These are phyloP conservation scores for Talaromyces pinophilus DNA, from an alignment of 2,329 filamentous ascomycete species.

Conservation along the genomic window DNA sequence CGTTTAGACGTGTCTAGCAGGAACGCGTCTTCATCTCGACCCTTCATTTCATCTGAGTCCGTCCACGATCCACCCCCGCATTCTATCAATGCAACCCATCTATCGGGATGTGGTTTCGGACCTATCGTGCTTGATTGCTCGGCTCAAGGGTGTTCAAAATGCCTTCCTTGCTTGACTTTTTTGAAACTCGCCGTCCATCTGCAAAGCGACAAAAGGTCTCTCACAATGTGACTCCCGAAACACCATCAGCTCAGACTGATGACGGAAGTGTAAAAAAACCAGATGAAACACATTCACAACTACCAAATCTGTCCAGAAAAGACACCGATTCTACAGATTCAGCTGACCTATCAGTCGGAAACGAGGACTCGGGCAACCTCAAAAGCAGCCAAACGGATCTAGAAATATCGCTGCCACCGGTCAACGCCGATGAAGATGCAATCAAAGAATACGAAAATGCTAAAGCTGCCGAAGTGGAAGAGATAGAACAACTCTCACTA, in stretches of 20 bases:
- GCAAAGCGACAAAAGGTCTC: slow-evolving; percentile 36
- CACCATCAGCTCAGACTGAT: neutral
- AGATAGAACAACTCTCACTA: slow-evolving; percentile 43
- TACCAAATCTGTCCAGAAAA: neutral
- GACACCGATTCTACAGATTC: slow-evolving; percentile 40
- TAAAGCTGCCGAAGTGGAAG: slow-evolving; percentile 55
- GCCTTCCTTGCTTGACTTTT: slow-evolving; percentile 40
- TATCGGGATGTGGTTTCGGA: neutral
- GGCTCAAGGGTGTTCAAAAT: neutral
- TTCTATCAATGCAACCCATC: neutral
- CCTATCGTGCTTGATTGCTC: neutral
- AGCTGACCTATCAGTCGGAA: slow-evolving; percentile 40
- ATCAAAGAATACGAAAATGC: slow-evolving; percentile 78
- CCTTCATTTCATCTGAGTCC: neutral
- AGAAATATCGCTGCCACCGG: slow-evolving; percentile 68
- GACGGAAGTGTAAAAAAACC: neutral
- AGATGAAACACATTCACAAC: neutral
- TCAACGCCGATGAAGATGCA: slow-evolving; percentile 68
- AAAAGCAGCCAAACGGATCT: slow-evolving; percentile 61
- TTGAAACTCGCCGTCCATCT: slow-evolving; percentile 36
- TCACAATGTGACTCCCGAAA: slow-evolving; percentile 22
- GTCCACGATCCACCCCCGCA: neutral
- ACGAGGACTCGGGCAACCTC: slow-evolving; percentile 33
- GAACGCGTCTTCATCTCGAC: neutral
- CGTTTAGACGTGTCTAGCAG: neutral